These are phyloP conservation scores for Lignosus rhinocerotis DNA, from an alignment of 1,284 basidiomycete genomes.

Conservation along the genomic window DNA sequence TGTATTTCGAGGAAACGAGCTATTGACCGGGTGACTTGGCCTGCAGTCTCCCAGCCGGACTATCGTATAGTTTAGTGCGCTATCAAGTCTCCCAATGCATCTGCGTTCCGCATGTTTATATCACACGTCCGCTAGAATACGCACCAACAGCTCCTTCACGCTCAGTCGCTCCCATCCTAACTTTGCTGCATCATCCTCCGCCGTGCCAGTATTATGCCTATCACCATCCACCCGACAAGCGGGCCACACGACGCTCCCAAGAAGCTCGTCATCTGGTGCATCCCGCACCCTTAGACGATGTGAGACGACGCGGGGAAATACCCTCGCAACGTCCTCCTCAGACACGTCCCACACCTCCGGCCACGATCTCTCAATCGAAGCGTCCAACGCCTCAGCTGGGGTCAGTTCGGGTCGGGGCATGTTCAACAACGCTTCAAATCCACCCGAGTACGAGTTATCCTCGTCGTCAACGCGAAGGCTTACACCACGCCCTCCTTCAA, in stretches of 20 bases:
- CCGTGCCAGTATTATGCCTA: neutral
- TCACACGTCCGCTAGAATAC: slow-evolving; percentile 54
- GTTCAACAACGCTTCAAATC: slow-evolving; percentile 2
- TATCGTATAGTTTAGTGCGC: too few relatives aligned
- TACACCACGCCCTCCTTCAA: slow-evolving; percentile 6
- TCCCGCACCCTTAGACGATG: slow-evolving; percentile 69
- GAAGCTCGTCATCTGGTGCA: slow-evolving; percentile 65
- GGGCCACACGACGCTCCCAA: slow-evolving; percentile 57
- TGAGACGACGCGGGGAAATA: slow-evolving; percentile 67
- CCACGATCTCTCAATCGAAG: slow-evolving; percentile 8
- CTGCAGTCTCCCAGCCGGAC: too few relatives aligned
- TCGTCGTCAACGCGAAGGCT: slow-evolving; percentile 11
- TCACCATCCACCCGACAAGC: slow-evolving; percentile 23
- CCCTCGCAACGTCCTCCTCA: slow-evolving; percentile 69
- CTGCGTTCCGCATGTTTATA: slow-evolving; percentile 14
- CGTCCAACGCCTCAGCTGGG: slow-evolving; percentile 11
- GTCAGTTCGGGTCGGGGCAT: neutral
- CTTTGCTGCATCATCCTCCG: neutral
- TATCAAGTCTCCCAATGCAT: too few relatives aligned
- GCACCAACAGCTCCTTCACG: slow-evolving; percentile 60
- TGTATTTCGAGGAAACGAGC: slow-evolving; percentile 59
- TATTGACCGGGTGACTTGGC: neutral
- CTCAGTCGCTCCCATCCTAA: slow-evolving; percentile 39
- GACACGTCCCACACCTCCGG: slow-evolving; percentile 55
- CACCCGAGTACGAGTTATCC: slow-evolving; percentile 1